Evolutionary conservation across 306 rosid genomes (phyloP), one percentile per base, ranked within the genome.

Genomic region (Macrotyloma uniflorum): DNA sequence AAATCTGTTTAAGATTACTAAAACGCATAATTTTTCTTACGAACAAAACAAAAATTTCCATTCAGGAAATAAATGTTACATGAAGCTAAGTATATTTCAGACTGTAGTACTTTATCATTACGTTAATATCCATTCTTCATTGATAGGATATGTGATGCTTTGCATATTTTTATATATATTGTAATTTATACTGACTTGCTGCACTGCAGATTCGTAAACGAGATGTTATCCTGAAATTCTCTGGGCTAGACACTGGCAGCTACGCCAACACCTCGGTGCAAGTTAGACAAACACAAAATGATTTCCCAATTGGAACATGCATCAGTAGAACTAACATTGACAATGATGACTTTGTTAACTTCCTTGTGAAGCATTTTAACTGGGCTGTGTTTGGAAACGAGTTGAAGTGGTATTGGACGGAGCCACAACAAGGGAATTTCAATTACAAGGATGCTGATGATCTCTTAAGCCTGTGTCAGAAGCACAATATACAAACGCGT

Each of bases 301-400:
- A 83, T 70, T 96, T 96, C 64, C 98, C 98, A 3, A 50, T 96
- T 18, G 99, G 98, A 72, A 30, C 99, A 8, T 96, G 98, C 50
- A 74, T 93, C 51, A 90, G 79, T 76, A 87, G 99, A 83, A 81
- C 94, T 53, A 88, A 96, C 85, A 91, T 93, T 42, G 97, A 96
- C 88, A 91, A 93, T 22, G 97, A 96, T 74, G 99, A 96, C 85
- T 93, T 90, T 72, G 93, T 91, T 7, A 33, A 80, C 65, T 96
- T 96, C 75, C 76, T 93, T 2, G 80, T 65, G 67, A 91, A 90
- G 80, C 87, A 93, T 80, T 93, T 96, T 82, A 96, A 93, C 85
- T 93, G 98, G 99, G 97, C 94, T 13, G 97, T 89, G 62, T 96
- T 96, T 80, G 98, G 96, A 14, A 96, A 96, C 38, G 99, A 93